phyloP scores from a whole-genome alignment of 176 grass and related monocot species.

The Oryza glumipatula region DNA sequence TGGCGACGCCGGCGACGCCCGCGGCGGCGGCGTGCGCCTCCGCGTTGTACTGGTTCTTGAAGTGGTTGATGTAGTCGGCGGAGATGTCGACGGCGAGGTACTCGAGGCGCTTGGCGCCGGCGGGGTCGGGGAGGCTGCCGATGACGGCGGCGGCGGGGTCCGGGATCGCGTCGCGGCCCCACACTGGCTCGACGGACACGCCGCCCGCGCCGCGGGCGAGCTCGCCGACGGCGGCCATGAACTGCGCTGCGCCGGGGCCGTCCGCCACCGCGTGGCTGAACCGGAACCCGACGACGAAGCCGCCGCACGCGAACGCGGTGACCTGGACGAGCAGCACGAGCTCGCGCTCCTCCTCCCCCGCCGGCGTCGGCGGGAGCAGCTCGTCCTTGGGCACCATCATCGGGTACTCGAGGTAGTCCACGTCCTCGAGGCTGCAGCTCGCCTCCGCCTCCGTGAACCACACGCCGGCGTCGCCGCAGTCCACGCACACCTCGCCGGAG shows the following conservation, averaged over 20 bases:
- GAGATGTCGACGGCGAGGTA: constrained; percentile 85
- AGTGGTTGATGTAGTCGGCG: constrained; percentile 70
- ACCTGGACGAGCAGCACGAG: constrained; percentile 88
- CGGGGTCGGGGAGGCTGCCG: constrained; percentile 51
- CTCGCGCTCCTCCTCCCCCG: constrained; percentile 42
- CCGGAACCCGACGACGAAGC: constrained; percentile 85
- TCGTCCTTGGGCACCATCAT: constrained; percentile 87
- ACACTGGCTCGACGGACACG: constrained; percentile 47
- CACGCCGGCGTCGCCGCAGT: constrained; percentile 64
- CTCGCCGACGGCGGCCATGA: constrained; percentile 73
- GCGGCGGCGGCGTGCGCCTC: not conserved
- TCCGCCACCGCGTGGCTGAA: constrained; percentile 84
- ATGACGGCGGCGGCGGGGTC: constrained; percentile 37
- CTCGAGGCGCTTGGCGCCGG: constrained; percentile 50
- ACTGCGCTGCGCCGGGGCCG: constrained; percentile 70
- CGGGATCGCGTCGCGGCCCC: constrained; percentile 69
- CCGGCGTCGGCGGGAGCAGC: constrained; percentile 60
- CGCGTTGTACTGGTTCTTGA: constrained; percentile 59
- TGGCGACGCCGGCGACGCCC: not conserved
- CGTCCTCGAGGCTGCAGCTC: constrained; percentile 52
- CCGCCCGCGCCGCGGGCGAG: constrained; percentile 37
- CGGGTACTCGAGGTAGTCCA: constrained; percentile 91
- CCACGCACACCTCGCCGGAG: constrained; percentile 61
- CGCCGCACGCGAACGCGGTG: constrained; percentile 70
- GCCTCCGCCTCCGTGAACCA: constrained; percentile 75